Conservation (phyloP, 2,329 filamentous ascomycete genomes). For the Trichoderma endophyticum region DNA sequence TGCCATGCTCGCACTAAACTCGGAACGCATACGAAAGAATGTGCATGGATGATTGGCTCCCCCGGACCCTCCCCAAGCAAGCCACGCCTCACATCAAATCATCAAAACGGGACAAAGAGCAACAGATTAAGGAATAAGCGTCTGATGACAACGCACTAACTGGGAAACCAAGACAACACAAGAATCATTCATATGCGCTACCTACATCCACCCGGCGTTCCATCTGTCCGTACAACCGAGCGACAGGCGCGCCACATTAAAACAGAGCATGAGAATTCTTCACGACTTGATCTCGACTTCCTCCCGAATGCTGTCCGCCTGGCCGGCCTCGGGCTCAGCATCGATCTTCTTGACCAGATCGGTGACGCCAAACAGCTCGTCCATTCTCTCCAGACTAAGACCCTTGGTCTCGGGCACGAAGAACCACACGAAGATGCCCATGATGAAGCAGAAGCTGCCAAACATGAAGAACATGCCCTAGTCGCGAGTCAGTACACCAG, state of each 20-base stretch:
- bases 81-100: neutral
- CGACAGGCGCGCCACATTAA: neutral
- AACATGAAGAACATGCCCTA: constrained; percentile 67
- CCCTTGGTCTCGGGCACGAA: constrained; percentile 71
- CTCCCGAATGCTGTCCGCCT: constrained; percentile 28
- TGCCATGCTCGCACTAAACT: neutral
- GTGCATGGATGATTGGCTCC: neutral
- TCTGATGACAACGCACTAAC: neutral
- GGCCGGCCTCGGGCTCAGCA: constrained; percentile 30
- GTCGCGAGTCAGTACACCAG: neutral
- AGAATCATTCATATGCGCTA: neutral
- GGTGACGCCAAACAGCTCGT: constrained; percentile 62
- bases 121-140: neutral
- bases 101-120: neutral
- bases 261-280: neutral
- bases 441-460: constrained; percentile 60
- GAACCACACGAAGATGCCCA: constrained; percentile 65
- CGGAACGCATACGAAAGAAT: neutral
- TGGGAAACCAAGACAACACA: neutral
- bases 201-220: neutral
- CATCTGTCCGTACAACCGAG: neutral
- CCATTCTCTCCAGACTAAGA: constrained; percentile 60
- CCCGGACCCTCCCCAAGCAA: neutral
- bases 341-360: constrained; percentile 36
- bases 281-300: constrained; percentile 21